A percentile compares a stretch with the other conserved stretches of the same genome.
These are phyloP conservation scores for Lentithecium fluviatile DNA, from an alignment of 495 filamentous ascomycete species.

Conservation along the genomic window DNA sequence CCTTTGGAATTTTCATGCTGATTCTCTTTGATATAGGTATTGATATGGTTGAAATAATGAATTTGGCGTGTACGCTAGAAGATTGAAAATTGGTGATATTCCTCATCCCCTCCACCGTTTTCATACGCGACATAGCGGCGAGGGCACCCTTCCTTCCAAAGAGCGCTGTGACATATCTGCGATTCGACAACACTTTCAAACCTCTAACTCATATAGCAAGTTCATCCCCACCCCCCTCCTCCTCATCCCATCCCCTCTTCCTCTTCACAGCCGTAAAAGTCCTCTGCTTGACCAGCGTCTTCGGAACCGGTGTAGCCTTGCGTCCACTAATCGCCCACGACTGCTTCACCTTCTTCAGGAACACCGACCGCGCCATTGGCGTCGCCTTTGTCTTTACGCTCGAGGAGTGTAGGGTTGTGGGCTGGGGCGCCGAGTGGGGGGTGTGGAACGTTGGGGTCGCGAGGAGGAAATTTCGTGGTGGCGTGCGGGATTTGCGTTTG, in stretches of 20 bases:
- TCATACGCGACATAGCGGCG: too few relatives aligned
- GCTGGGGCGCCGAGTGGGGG: conserved; percentile 17
- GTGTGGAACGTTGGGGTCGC: neutral
- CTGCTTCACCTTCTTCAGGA: conserved; percentile 2
- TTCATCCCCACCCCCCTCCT: conserved; percentile 22
- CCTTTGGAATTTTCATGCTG: too few relatives aligned
- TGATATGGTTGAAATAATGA: too few relatives aligned
- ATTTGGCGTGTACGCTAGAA: too few relatives aligned
- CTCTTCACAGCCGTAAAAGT: conserved; percentile 2
- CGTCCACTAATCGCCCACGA: conserved; percentile 5
- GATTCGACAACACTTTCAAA: too few relatives aligned
- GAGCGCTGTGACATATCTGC: too few relatives aligned
- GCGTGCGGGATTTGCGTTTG: conserved; percentile 11
- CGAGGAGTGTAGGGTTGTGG: neutral
- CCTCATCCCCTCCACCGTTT: too few relatives aligned
- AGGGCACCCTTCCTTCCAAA: too few relatives aligned
- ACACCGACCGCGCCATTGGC: neutral
- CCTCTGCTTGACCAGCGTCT: neutral
- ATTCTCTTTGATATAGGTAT: too few relatives aligned
- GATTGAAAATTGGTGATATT: too few relatives aligned
- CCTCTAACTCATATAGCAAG: conserved; percentile 1
- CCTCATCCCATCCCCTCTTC: neutral
- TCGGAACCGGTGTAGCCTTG: neutral
- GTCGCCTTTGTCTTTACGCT: neutral
- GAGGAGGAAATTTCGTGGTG: neutral